phyloP scores from a whole-genome alignment of 1,139 yeast genomes.

The Sugiyamaella castrensis region DNA sequence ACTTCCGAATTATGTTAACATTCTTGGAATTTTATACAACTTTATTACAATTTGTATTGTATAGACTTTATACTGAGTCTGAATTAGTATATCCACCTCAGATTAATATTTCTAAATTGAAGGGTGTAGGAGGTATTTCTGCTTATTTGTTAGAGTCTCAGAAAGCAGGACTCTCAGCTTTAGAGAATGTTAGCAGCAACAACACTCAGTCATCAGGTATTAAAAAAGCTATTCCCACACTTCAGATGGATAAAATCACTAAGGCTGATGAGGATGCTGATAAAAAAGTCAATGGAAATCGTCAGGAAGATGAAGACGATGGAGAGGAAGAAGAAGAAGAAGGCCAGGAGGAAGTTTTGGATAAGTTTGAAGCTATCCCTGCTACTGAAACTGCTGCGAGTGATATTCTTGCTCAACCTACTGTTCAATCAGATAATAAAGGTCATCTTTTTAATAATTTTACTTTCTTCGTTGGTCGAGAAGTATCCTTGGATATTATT shows the following conservation, averaged over 20 bases:
- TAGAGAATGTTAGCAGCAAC: conserved; percentile 27
- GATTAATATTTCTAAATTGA: conserved; percentile 65
- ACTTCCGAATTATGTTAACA: conserved; percentile 94
- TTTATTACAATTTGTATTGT: conserved; percentile 79
- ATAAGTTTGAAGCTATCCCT: conserved; percentile 59
- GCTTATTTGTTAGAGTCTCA: conserved; percentile 70
- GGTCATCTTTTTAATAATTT: conserved; percentile 69
- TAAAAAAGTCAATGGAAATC: conserved; percentile 24
- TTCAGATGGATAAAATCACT: conserved; percentile 29
- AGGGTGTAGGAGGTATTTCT: conserved; percentile 86
- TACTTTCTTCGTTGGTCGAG: conserved; percentile 88
- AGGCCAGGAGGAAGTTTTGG: conserved; percentile 52
- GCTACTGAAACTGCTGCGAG: conserved; percentile 62
- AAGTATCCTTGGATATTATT: conserved; percentile 86
- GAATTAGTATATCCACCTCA: conserved; percentile 90
- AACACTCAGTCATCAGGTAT: conserved; percentile 28
- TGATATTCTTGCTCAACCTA: conserved; percentile 79
- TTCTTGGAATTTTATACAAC: conserved; percentile 95
- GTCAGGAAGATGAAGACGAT: conserved; percentile 36
- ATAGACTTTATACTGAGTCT: conserved; percentile 77
- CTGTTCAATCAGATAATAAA: conserved; percentile 54
- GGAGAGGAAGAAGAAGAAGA: conserved; percentile 41
- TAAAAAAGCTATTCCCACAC: conserved; percentile 24
- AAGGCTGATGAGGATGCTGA: conserved; percentile 43
- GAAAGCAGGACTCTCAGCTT: conserved; percentile 34